Evolutionary conservation across 257 asterid species (phyloP), one percentile per base, ranked within the genome.

Genomic region (Paraleonurus japonicus): DNA sequence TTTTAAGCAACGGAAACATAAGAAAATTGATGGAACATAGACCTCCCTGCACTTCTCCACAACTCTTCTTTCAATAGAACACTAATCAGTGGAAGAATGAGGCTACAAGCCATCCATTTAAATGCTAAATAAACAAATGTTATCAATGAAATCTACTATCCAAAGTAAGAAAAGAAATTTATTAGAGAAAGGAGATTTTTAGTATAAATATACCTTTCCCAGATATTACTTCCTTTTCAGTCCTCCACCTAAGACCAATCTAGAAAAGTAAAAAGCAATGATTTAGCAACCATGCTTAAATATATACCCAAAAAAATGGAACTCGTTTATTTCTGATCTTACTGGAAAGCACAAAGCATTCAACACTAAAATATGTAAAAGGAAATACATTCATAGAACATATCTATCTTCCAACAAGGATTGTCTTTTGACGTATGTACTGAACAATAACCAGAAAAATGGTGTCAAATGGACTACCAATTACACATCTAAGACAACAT

Each of bases 191-290:
- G 47, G 39, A 7, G 32, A 30, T 57, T 45, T 27, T 69, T 48
- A 20, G 54, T 62, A 55, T 70, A 75, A 76, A 48, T 9, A 63
- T 83, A 92, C 98, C 99, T 89, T 95, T 95, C 68, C 99, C 99
- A 82, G 99, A 83, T 76, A 84, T 85, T 32, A 95, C 99, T 88
- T 95, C 99, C 85, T 92, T 95, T 76, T 89, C 96, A 6, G 90
- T 84, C 85, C 99, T 92, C 99, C 99, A 95, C 83, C 99, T 88
- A 75, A 95, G 90, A 72, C 99, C 99, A 92, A 95, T 87, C 98
- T 92, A 70, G 54, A 50, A 57, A 33, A 74, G 20, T 65, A 74
- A 26, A 57, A 73, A 11, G 5, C 68, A 41, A 55, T 20, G 35
- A 67, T 68, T 75, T 23, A 76, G 78, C 61, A 72, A 59, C 20